These are phyloP conservation scores for Trichoderma endophyticum DNA, from an alignment of 2,329 filamentous ascomycete genomes.

Conservation along the genomic window DNA sequence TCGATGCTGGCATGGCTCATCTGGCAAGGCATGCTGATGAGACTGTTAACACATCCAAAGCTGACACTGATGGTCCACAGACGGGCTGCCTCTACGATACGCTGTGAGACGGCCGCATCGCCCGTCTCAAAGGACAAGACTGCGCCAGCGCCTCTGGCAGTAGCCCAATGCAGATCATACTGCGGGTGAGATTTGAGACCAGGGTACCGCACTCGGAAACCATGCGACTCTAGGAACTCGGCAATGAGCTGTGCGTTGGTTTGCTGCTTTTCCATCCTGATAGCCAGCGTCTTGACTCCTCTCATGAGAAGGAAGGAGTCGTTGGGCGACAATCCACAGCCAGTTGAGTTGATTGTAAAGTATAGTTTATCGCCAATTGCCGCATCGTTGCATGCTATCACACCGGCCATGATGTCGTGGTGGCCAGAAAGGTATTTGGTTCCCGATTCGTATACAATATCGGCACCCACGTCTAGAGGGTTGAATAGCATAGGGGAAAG, in stretches of 20 bases:
- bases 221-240: constrained; percentile 83
- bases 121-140: constrained; percentile 97
- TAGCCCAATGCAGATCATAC: constrained; percentile 92
- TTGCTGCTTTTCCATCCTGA: constrained; percentile 99
- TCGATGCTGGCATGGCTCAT: constrained; percentile 99
- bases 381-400: constrained; percentile 85
- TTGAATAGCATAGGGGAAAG: constrained; percentile 92
- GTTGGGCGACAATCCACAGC: constrained; percentile 90
- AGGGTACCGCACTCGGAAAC: constrained; percentile 93
- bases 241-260: constrained; percentile 87
- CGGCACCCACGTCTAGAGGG: constrained; percentile 88
- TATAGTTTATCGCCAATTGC: constrained; percentile 83
- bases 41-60: constrained; percentile 95
- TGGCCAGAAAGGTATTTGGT: constrained; percentile 98
- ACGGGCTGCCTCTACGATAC: constrained; percentile 88
- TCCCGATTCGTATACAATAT: constrained; percentile 95
- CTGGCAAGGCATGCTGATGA: constrained; percentile 99
- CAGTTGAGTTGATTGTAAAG: constrained; percentile 95
- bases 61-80: constrained; percentile 95
- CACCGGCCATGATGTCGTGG: constrained; percentile 98
- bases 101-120: constrained; percentile 75
- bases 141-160: constrained; percentile 89
- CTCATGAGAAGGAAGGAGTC: constrained; percentile 95
- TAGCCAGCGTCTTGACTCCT: constrained; percentile 92
- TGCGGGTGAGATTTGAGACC: constrained; percentile 93